phyloP scores from a whole-genome alignment of 805 yeast genomes.

The Trichomonascus vanleenenianus region DNA sequence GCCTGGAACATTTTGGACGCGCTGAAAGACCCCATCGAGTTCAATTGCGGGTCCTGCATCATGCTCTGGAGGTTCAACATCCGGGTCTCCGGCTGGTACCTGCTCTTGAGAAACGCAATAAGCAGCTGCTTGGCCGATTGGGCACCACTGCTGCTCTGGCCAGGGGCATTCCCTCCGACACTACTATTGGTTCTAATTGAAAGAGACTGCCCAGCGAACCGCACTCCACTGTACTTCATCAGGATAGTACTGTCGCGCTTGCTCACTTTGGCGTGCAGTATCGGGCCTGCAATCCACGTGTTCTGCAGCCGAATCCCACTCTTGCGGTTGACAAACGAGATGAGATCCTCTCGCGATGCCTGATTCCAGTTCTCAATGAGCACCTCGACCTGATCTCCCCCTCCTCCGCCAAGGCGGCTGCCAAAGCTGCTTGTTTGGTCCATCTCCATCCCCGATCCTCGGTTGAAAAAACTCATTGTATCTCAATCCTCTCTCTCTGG shows the following conservation, averaged over 20 bases:
- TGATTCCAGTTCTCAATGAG: constrained; percentile 79
- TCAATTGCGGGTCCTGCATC: constrained; percentile 54
- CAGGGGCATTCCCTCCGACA: constrained; percentile 8
- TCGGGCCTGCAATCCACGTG: constrained; percentile 46
- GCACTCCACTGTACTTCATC: constrained; percentile 60
- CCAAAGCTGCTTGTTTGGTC: constrained; percentile 4
- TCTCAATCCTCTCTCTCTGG: no score
- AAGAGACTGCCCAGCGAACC: constrained; percentile 69
- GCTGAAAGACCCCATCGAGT: constrained; percentile 58
- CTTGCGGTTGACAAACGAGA: constrained; percentile 63
- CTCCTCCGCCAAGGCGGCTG: constrained; percentile 2
- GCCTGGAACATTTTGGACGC: constrained; percentile 85
- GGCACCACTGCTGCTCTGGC: constrained; percentile 4
- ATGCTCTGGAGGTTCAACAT: constrained; percentile 65
- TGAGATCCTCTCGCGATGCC: constrained; percentile 60
- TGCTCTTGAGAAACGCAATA: constrained; percentile 47
- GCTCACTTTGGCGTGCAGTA: constrained; percentile 53
- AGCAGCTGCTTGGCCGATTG: constrained; percentile 53
- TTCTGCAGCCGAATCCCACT: constrained; percentile 48
- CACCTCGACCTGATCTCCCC: constrained; percentile 33
- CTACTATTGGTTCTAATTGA: constrained; percentile 27
- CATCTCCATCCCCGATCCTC: no score
- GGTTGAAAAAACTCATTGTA: no score
- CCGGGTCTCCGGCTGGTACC: constrained; percentile 59
- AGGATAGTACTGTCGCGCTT: constrained; percentile 52